Base-by-base conservation (phyloP, 371 early-diverging fungal genomes). In the Dichotomocladium elegans region DNA sequence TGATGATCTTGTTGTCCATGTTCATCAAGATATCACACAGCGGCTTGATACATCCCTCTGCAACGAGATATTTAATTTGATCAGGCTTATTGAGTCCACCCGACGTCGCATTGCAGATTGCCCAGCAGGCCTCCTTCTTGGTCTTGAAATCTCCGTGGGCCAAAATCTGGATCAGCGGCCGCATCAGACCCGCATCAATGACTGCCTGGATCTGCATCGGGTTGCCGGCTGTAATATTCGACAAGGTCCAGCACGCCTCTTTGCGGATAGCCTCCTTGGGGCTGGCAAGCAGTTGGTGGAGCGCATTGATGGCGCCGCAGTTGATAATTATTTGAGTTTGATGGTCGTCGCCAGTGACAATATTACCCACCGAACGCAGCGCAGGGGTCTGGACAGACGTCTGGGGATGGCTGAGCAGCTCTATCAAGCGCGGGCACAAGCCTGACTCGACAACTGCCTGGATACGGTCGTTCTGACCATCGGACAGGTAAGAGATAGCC, bases 91-190 rank as follows among this genome's bases (percentile, higher is more conserved):
- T 82, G 15, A 94, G 65, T 17, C 93, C 95, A 26, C 94, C 94
- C 4, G 96, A 91, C 0, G 97, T 96, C 17, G 99, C 99, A 67
- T 99, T 99, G 15, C 96, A 94, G 46, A 99, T 87, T 41, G 99
- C 99, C 99, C 99, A 99, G 80, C 98, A 98, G 4, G 99, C 99
- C 75, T 99, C 99, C 81, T 94, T 98, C 72, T 95, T 93, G 50
- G 96, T 95, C 79, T 94, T 99, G 70, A 95, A 91, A 63, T 99
- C 99, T 47, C 93, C 93, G 51, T 82, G 78, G 19, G 81, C 77
- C 44, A 99, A 81, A 29, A 95, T 87, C 60, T 93, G 81, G 47
- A 99, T 84, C 33, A 99, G 82, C 11, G 94, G 88, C 12, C 95
- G 95, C 53, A 99, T 87, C 45, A 99, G 79, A 66, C 91, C 94